These are phyloP conservation scores for Coffea eugenioides DNA, from an alignment of 257 asterid genomes.

Conservation along the genomic window DNA sequence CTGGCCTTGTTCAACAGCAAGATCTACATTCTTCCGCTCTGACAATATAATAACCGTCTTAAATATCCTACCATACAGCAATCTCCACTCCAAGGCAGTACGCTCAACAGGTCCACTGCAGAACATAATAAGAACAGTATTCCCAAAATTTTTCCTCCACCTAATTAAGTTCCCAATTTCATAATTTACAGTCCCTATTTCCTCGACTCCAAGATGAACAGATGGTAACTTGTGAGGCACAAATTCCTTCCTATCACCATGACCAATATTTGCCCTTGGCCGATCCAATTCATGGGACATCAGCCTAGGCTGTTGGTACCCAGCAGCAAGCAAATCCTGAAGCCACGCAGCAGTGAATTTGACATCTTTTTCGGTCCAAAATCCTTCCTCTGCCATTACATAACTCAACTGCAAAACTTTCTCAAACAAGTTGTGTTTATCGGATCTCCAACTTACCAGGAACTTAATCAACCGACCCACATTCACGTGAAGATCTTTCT, in stretches of 20 bases:
- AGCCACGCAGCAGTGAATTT: conserved; percentile 96
- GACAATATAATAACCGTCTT: conserved; percentile 91
- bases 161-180: conserved; percentile 85
- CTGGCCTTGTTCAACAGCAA: conserved; percentile 79
- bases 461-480: conserved; percentile 83
- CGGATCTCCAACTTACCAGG: conserved; percentile 83
- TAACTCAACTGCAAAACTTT: conserved; percentile 84
- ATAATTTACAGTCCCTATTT: conserved; percentile 77
- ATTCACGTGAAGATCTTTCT: conserved; percentile 93
- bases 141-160: conserved; percentile 96
- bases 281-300: conserved; percentile 86
- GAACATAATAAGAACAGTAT: conserved; percentile 83
- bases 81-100: conserved; percentile 97
- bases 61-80: conserved; percentile 91
- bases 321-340: conserved; percentile 88
- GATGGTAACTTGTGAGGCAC: conserved; percentile 92
- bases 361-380: conserved; percentile 89
- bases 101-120: conserved; percentile 93
- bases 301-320: conserved; percentile 91
- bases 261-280: conserved; percentile 81
- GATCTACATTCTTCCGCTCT: conserved; percentile 66
- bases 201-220: conserved; percentile 95
- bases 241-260: conserved; percentile 85
- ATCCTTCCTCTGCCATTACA: conserved; percentile 97
- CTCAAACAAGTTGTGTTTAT: conserved; percentile 73